Evolutionary conservation across 768 basidiomycete species (phyloP), one percentile per base, ranked within the genome.

Genomic region (Royoungia palumana): DNA sequence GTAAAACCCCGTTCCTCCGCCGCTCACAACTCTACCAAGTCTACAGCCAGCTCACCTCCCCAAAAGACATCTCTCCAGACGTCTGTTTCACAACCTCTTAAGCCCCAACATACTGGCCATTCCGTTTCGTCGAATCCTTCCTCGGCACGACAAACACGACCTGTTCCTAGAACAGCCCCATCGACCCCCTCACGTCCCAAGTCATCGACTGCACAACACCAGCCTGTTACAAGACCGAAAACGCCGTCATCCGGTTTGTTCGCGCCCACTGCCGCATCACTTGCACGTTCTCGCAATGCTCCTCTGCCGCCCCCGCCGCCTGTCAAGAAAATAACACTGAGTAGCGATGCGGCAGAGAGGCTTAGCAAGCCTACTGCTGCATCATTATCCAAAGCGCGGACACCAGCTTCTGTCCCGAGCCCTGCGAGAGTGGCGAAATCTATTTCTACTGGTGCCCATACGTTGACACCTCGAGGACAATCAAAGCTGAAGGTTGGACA

Each of bases 331-430:
- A 60, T 68, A n/a, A 74, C 78, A 1, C 56, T 81, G 38, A 78
- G 77, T 48, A 74, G 73, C 50, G 77, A 70, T 41, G 74, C 75
- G 0, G 73, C 83, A 11, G 85, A 87, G 49, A 76, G 89, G 43
- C 71, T 90, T 36, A 87, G 80, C 66, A 88, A 88, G 65, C 89
- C 88, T n/a, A 90, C 89, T 1, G 87, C 87, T 10, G 84, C 88
- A 22, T 87, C 86, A 2, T 61, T 86, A 49, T 81, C 81, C 20
- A 84, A 80, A 61, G 79, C 78, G 19, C 77, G 82, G 16, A 53
- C 72, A n/a, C 53, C 65, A 4, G 58, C 40, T 8, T 41, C 53
- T 27, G 42, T 22, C 35, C 39, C 52, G 12, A 60, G 56, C 21
- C 58, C 65, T 28, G 47, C 60, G 5, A 57, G 51, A 36, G 52